Conservation (phyloP, 2,329 filamentous ascomycete genomes). For the Sphaerulina musiva region DNA sequence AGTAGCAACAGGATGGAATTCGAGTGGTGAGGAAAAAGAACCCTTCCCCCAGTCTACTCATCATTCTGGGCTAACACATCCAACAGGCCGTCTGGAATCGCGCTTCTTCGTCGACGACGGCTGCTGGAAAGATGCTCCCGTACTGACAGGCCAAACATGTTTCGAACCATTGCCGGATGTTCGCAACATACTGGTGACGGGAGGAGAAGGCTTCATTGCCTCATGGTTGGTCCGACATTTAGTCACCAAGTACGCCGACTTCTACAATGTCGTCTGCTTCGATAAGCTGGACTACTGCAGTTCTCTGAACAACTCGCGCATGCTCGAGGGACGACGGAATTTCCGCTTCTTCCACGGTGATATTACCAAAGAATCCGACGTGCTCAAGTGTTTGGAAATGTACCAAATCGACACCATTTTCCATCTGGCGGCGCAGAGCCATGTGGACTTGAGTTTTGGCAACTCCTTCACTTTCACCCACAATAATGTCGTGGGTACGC, state of each 20-base stretch:
- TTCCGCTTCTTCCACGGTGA: slow-evolving; percentile 77
- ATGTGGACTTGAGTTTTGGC: slow-evolving; percentile 75
- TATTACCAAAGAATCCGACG: slow-evolving; percentile 63
- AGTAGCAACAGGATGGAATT: slow-evolving; percentile 18
- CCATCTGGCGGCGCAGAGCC: slow-evolving; percentile 80
- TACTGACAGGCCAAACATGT: slow-evolving; percentile 62
- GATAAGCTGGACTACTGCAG: slow-evolving; percentile 82
- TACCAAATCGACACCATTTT: slow-evolving; percentile 72
- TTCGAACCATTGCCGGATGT: slow-evolving; percentile 63
- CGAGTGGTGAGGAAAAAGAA: slow-evolving; percentile 15
- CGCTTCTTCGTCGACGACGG: slow-evolving; percentile 49
- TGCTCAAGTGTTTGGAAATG: slow-evolving; percentile 63
- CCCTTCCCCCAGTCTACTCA: background rate
- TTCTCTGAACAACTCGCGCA: slow-evolving; percentile 69
- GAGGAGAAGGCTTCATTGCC: slow-evolving; percentile 78
- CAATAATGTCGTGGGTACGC: slow-evolving; percentile 78
- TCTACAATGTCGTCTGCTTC: slow-evolving; percentile 74
- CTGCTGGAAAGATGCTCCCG: slow-evolving; percentile 64
- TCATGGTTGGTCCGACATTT: slow-evolving; percentile 79
- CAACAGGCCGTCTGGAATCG: slow-evolving; percentile 35
- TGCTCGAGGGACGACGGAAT: slow-evolving; percentile 60
- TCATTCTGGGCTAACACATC: background rate
- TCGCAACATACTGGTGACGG: slow-evolving; percentile 77
- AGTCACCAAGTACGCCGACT: slow-evolving; percentile 62
- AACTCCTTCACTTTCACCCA: slow-evolving; percentile 76